Base-by-base conservation (phyloP, 179 eudicot species). In the Gypsophila paniculata region DNA sequence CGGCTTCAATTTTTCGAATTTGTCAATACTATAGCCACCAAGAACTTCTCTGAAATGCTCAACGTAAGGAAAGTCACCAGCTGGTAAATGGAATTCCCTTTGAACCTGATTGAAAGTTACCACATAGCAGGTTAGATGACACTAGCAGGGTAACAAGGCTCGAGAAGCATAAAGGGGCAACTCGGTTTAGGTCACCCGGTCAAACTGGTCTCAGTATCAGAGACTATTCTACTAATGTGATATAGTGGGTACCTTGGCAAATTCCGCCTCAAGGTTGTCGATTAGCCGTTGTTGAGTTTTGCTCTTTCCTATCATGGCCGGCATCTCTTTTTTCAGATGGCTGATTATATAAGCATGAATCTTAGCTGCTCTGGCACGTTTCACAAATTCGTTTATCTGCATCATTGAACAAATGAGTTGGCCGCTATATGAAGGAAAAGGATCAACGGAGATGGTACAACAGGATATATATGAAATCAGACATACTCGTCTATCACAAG, bases 301-400 rank as follows among this genome's bases (percentile, higher is more conserved):
- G 26, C 77, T 71, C 77, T 93, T 93, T 66, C 98, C 98, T 69
- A 93, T 88, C 82, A 93, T 74, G 17, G 97, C 79, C 13, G 97
- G 98, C 98, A 93, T 93, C 85, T 93, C 97, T 72, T 93, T 93
- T 68, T 90, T 93, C 48, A 93, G 89, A 67, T 93, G 98, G 78
- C 98, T 86, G 32, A 93, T 86, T 57, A 93, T 91, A 75, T 86
- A 88, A 19, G 98, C 96, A 61, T 93, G 98, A 73, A 93, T 93
- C 81, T 89, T 93, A 54, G 97, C 96, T 61, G 98, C 96, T 82
- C 98, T 82, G 8, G 97, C 96, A 44, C 98, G 96, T 75, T 93
- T 93, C 54, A 93, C 97, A 82, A 91, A 93, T 78, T 93, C 98
- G 76, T 91, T 93, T 72, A 93, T 89, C 98, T 91, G 88, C 54